Evolutionary conservation across 1,139 yeast species (phyloP), one percentile per base, ranked within the genome.

Genomic region (Casaregolazyma lundiana): DNA sequence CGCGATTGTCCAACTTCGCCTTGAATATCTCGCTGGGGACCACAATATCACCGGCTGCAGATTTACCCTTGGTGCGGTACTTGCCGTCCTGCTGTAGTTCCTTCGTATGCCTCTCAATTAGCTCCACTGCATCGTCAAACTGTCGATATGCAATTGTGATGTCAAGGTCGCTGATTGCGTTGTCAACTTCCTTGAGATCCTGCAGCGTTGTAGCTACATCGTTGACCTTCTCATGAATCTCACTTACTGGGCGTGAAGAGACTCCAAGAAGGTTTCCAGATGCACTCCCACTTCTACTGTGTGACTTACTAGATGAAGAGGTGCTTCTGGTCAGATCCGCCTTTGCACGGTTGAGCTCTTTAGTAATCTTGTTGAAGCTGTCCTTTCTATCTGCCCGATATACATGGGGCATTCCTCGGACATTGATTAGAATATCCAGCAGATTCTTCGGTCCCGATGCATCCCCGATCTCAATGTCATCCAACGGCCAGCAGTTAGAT

Each of bases 401-500:
- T 2, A 82, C 76, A 58, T 75, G 82, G 44, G 78, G 72, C 50
- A 76, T 63, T 2, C 78, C 71, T 30, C 69, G 69, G 26, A 73
- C 69, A 39, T 71, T 71, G 46, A 83, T 41, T 35, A 58, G 41
- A 38, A 56, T 36, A 35, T 57, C 41, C 43, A 52, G 64, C 20
- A 46, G 32, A 15, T 39, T 35, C 11, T 17, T 11, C 16, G 32
- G 13, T 17, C 21, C 35, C 4, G 49, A 41, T 8, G 70, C 50
- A 38, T 77, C 78, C n/a, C 67, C 58, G n/a, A 84, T 62, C 17
- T 71, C 70, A 17, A 84, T 77, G 38, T 82, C 88, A 44, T 77
- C 70, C 36, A 88, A 66, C 2, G 90, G 84, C 82, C 90, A 84
- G 63, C 95, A 85, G 57, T 85, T 86, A 20, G 80, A 80, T 0